Conservation (phyloP, 148 eudicot genomes). For the Polygonum maritimum region DNA sequence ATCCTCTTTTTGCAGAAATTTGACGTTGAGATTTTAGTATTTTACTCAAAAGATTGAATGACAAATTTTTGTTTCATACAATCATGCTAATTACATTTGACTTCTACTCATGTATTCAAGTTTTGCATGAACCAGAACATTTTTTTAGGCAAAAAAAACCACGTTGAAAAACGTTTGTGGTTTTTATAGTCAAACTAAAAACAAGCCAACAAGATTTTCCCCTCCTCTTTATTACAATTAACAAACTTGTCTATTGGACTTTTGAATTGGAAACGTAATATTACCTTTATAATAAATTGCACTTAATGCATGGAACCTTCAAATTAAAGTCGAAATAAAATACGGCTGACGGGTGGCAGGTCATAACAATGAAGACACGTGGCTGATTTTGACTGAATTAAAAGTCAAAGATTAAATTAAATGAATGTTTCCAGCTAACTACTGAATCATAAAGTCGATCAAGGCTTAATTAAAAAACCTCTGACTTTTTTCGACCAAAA, state of each 20-base stretch:
- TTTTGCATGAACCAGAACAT: background rate
- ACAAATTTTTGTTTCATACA: background rate
- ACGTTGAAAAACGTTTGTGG: background rate
- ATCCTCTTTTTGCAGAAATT: too few species aligned
- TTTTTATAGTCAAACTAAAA: background rate
- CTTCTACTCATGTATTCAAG: background rate
- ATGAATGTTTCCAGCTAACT: background rate
- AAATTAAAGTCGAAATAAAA: background rate
- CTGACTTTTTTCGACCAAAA: too few species aligned
- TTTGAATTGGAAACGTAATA: background rate
- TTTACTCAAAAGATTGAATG: too few species aligned
- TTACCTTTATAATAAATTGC: background rate
- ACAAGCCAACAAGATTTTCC: background rate
- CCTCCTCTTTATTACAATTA: background rate
- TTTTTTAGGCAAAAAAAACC: background rate
- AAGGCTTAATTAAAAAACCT: background rate
- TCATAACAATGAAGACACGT: background rate
- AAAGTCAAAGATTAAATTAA: slow-evolving; percentile 3
- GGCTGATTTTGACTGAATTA: slow-evolving; percentile 1
- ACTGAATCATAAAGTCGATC: background rate
- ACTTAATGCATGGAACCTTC: background rate
- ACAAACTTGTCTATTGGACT: background rate
- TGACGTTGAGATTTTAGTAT: too few species aligned
- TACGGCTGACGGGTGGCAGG: background rate
- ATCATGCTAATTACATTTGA: background rate